Evolutionary conservation across 1,139 yeast species (phyloP).

Genomic region (Yamadazyma aaseri): DNA sequence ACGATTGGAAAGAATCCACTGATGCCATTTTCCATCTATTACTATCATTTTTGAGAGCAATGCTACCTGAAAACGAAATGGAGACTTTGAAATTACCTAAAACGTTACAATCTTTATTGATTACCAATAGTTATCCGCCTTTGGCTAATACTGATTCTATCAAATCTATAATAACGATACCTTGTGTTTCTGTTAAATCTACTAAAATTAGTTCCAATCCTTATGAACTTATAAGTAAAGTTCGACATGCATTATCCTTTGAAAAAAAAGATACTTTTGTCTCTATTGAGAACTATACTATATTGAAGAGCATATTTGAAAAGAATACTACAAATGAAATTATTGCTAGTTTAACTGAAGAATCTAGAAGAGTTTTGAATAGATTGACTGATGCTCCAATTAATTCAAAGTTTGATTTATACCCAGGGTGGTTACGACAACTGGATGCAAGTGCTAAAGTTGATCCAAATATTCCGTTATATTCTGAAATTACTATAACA

Average conservation of each 20-base stretch:
- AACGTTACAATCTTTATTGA: constrained; percentile 59
- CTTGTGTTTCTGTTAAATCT: constrained; percentile 65
- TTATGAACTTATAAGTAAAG: constrained; percentile 48
- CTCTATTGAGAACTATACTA: constrained; percentile 76
- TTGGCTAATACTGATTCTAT: constrained; percentile 37
- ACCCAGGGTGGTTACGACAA: constrained; percentile 46
- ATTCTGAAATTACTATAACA: constrained; percentile 52
- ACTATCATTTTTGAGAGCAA: constrained; percentile 73
- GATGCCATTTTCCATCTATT: constrained; percentile 84
- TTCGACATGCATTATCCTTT: constrained; percentile 64
- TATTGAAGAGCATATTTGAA: constrained; percentile 69
- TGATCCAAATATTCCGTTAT: constrained; percentile 35
- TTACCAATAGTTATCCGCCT: constrained; percentile 66
- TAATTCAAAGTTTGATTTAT: constrained; percentile 35
- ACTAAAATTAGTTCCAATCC: constrained; percentile 55
- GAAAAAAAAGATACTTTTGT: constrained; percentile 69
- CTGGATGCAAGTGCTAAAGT: constrained; percentile 11
- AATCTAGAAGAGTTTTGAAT: constrained; percentile 66
- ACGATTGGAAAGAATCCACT: constrained; percentile 77
- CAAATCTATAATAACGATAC: constrained; percentile 42
- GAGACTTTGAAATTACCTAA: constrained; percentile 61
- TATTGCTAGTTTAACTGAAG: constrained; percentile 65
- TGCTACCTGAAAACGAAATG: constrained; percentile 65
- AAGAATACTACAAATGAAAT: constrained; percentile 57
- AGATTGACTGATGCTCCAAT: constrained; percentile 50